Evolutionary conservation across 352 stramenopile genomes (phyloP).

Genomic region (Globisporangium carolinianum): DNA sequence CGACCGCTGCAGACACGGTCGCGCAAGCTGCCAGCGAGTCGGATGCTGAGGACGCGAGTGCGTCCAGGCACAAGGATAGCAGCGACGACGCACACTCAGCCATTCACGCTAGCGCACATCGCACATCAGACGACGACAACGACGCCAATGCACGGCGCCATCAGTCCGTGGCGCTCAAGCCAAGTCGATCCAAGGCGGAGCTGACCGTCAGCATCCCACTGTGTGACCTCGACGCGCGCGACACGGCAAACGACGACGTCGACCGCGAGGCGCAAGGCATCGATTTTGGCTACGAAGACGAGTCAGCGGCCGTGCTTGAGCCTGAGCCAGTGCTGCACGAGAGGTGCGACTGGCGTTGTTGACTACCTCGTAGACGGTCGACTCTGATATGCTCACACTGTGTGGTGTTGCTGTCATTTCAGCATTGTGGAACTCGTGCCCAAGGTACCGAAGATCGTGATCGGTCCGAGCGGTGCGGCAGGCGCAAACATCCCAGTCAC

Average conservation of each 20-base stretch:
- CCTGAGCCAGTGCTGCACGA: conserved; percentile 4
- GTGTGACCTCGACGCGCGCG: conserved; percentile 8
- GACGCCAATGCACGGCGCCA: background rate
- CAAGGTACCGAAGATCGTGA: conserved; percentile 57
- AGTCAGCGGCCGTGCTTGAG: conserved; percentile 1
- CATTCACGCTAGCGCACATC: too few relatives aligned
- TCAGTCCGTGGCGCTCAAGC: background rate
- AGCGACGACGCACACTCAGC: too few relatives aligned
- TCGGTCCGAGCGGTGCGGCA: conserved; percentile 28
- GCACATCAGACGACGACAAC: background rate
- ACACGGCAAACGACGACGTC: conserved; percentile 12
- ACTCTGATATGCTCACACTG: background rate
- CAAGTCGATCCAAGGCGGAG: conserved; percentile 3
- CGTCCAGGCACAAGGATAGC: too few relatives aligned
- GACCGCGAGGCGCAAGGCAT: conserved; percentile 25
- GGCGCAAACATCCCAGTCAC: conserved; percentile 33
- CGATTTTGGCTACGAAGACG: conserved; percentile 39
- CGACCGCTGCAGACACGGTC: too few relatives aligned
- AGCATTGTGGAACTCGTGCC: conserved; percentile 27
- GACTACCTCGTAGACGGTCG: background rate
- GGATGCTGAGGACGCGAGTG: too few relatives aligned
- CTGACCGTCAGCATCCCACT: conserved; percentile 1
- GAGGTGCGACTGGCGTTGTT: conserved; percentile 2
- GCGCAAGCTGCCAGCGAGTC: background rate
- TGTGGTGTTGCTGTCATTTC: background rate